Evolutionary conservation across 2,329 filamentous ascomycete genomes (phyloP).

Genomic region (Cordyceps fumosorosea): DNA sequence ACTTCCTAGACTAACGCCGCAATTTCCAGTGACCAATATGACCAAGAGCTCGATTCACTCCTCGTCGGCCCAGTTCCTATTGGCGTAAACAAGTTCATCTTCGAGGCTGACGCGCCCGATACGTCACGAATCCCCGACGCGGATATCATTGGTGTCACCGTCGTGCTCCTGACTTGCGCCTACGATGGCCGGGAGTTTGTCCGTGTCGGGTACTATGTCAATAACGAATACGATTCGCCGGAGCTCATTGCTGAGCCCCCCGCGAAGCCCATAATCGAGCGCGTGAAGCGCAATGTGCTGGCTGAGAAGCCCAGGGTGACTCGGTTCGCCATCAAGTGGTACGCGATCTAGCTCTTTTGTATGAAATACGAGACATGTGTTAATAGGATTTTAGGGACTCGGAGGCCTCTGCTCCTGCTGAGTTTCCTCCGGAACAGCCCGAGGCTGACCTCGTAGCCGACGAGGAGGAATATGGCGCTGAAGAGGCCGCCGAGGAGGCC

Average conservation of each 20-base stretch:
- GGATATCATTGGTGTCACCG: constrained; percentile 94
- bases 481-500: constrained; percentile 73
- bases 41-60: constrained; percentile 95
- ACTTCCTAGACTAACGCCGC: constrained; percentile 9
- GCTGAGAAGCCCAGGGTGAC: constrained; percentile 97
- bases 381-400: constrained; percentile 63
- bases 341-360: constrained; percentile 27
- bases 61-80: constrained; percentile 96
- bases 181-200: constrained; percentile 97
- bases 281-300: constrained; percentile 84
- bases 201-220: constrained; percentile 97
- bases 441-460: constrained; percentile 82
- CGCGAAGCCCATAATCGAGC: constrained; percentile 85
- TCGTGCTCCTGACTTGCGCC: constrained; percentile 91
- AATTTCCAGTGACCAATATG: constrained; percentile 72
- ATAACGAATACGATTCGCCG: constrained; percentile 96
- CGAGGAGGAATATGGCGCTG: constrained; percentile 84
- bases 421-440: constrained; percentile 95
- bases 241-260: constrained; percentile 86
- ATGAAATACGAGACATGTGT: neutral
- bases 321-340: constrained; percentile 98
- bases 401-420: constrained; percentile 91
- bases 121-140: constrained; percentile 85
- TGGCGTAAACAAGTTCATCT: constrained; percentile 97
- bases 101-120: constrained; percentile 90